These are phyloP conservation scores for Entomophthora muscae DNA, from an alignment of 371 early-diverging fungal genomes.

Conservation along the genomic window DNA sequence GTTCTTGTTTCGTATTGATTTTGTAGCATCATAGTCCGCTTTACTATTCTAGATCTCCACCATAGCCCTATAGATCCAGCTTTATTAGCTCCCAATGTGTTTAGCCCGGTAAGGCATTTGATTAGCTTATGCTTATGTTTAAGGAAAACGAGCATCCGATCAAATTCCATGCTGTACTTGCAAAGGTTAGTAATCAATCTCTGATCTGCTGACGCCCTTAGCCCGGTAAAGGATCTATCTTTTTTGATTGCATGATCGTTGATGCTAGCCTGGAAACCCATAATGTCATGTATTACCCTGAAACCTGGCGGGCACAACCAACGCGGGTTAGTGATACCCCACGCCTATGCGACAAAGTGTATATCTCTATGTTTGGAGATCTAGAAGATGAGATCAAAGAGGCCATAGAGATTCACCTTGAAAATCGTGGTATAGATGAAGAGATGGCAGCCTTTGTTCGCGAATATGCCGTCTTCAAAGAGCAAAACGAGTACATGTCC, in stretches of 20 bases:
- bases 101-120: background rate
- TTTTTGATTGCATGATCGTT: background rate
- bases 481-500: background rate
- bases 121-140: background rate
- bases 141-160: constrained; percentile 6
- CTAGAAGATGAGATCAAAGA: background rate
- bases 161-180: background rate
- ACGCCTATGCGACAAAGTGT: background rate
- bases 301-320: background rate
- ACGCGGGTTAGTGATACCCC: background rate
- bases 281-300: background rate
- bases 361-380: background rate
- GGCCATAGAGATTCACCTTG: constrained; percentile 4
- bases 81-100: background rate
- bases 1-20: background rate
- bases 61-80: background rate
- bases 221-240: background rate
- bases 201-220: background rate
- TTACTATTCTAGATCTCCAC: background rate
- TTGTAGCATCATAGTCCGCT: background rate
- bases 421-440: constrained; percentile 17
- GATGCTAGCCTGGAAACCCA: background rate
- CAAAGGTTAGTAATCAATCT: background rate
- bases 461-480: constrained; percentile 18
- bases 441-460: constrained; percentile 28